Evolutionary conservation across 345 rosid species (phyloP), one percentile per base, ranked within the genome.

Genomic region (Toxicodendron radicans): DNA sequence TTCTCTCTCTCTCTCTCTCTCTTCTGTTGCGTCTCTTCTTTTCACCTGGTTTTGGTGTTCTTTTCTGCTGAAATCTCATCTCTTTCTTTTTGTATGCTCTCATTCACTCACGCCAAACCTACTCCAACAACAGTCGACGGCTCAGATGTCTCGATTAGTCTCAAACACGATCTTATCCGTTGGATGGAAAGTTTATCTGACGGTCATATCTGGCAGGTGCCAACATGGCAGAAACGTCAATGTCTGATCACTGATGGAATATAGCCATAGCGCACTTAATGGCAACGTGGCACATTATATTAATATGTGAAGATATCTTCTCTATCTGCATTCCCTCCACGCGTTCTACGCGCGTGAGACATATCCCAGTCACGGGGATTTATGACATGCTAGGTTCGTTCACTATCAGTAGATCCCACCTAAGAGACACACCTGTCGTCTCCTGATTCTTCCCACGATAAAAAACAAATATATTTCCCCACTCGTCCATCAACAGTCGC

Each of bases 151-250:
- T 72, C 70, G 6, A 10, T 33, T 16, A 33, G 13, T 5, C 21
- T 30, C 8, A n/a, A 8, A 58, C 16, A 35, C 21, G 0, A 73
- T 81, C 70, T 4, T 3, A 7, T 1, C 85, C 83, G 73, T 76
- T 70, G n/a, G 80, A 64, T 80, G 2, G 2, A 4, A 3, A 0
- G 1, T 64, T 0, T 7, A 20, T 75, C 78, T 6, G 58, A 85
- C 83, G 79, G 80, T 16, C 27, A 24, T 17, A 67, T 57, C 75
- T 80, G 75, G 45, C 35, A 45, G 21, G 16, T 75, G 88, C 86
- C 87, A 77, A 69, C 84, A 51, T 84, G 90, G 85, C 85, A 78
- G 80, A 81, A 67, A 76, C 79, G 82, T 88, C 89, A 65, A 52
- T 81, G 74, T 86, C 86, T 20, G n/a, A n/a, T n/a, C n/a, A n/a